Evolutionary conservation across 768 basidiomycete genomes (phyloP), one percentile per base, ranked within the genome.

Genomic region (Russula sp.): DNA sequence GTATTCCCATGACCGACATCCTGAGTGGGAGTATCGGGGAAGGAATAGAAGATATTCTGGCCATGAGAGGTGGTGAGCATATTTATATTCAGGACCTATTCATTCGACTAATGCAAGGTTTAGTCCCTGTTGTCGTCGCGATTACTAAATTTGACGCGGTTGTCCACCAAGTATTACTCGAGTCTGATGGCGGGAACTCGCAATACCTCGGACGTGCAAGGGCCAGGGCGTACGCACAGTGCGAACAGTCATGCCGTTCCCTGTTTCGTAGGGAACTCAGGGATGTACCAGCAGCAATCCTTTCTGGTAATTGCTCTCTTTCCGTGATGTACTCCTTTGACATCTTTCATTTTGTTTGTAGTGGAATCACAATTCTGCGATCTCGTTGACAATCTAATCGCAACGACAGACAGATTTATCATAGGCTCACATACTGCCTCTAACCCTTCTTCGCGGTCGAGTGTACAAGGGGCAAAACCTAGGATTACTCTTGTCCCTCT

Each of bases 261-360:
- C n/a, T n/a, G n/a, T n/a, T n/a, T n/a, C n/a, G 11, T 13, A 55
- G 10, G 20, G 46, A 42, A 18, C 46, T 39, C 39, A 55, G 20
- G 46, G 52, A 60, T 41, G 45, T 60, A 14, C 59, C 59, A 39
- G 59, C 43, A 16, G 59, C 54, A n/a, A 41, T 54, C n/a, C 36
- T 60, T 47, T 54, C 59, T 0, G 32, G 59, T 60, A 47, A 7
- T 22, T 53, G 9, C 13, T 16, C 11, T 54, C 29, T 4, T 51
- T 47, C 38, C 5, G 14, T 25, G 20, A 9, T 22, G 20, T 9
- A 7, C 2, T 5, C 25, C 20, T 22, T n/a, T 22, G 11, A 48
- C 20, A 3, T 16, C 41, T 14, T 22, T n/a, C 16, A 2, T 22
- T 7, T 32, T n/a, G 14, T 54, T 32, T 45, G 16, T 47, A 60